Evolutionary conservation across 192 early-diverging fungal genomes (phyloP).

Genomic region (Coemansia sp.): DNA sequence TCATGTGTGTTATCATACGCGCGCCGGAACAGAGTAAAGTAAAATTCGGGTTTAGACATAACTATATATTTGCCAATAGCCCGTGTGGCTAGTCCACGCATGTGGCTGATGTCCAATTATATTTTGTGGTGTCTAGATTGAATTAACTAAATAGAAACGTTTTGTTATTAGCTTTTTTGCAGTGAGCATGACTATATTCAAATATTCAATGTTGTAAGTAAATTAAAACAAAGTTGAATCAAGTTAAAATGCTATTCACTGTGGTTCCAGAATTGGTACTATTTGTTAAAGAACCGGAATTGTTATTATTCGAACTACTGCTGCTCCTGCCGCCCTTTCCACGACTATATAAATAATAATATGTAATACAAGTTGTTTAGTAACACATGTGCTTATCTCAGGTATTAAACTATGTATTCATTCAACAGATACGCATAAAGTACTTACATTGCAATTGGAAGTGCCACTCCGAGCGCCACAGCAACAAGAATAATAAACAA

Average conservation of each 20-base stretch:
- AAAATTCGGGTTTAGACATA: constrained; percentile 46
- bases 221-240: too few species aligned
- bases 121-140: constrained; percentile 56
- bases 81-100: constrained; percentile 61
- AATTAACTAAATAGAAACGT: too few species aligned
- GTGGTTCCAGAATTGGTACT: not conserved
- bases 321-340: constrained; percentile 12
- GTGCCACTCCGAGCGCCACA: constrained; percentile 31
- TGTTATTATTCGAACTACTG: constrained; percentile 1
- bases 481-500: constrained; percentile 34
- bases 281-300: not conserved
- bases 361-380: not conserved
- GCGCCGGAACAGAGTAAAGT: constrained; percentile 63
- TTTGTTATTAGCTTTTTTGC: too few species aligned
- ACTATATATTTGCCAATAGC: constrained; percentile 60
- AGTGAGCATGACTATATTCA: too few species aligned
- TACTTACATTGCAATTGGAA: constrained; percentile 53
- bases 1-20: constrained; percentile 55
- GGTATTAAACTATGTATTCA: not conserved
- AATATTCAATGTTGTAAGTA: too few species aligned
- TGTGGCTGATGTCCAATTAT: constrained; percentile 59
- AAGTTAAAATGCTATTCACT: too few species aligned
- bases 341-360: constrained; percentile 3
- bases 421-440: too few species aligned
- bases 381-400: not conserved